Evolutionary conservation across 768 basidiomycete genomes (phyloP), one percentile per base, ranked within the genome.

Genomic region (Mycena vulgaris): DNA sequence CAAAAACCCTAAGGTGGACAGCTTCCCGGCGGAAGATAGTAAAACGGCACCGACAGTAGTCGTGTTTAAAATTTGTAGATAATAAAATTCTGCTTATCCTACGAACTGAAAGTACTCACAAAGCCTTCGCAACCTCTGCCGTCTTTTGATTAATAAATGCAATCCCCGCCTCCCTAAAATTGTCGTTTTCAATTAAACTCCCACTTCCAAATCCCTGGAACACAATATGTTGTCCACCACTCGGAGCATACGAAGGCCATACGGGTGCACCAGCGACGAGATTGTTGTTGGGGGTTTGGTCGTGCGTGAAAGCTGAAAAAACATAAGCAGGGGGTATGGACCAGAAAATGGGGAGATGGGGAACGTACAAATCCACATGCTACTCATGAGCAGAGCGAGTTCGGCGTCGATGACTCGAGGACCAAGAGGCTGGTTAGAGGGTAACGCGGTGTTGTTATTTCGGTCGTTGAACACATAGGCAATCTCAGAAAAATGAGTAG

Each of bases 361-460:
- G 48, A 63, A 53, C 49, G 23, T 42, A 63, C 62, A 63, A 53
- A 63, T 63, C 62, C 62, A 63, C 62, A 63, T 63, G 62, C 62
- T 63, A 63, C 62, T 63, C 62, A 63, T 63, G 62, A 63, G 62
- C 37, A 63, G 49, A 52, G 62, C 62, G 37, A 63, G 62, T 63
- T 63, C 51, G 62, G 62, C 37, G 62, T 63, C 62, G 62, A 63
- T 63, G 49, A 31, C 48, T 63, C 62, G 62, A 63, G 62, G 62
- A 52, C 62, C 62, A 63, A 63, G 62, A 63, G 62, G 62, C 62
- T 63, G 62, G 62, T 63, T 63, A 63, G 62, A 63, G 62, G 62
- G 62, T 63, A 63, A 42, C 28, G 62, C 49, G 35, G 62, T 63
- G 62, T 63, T 53, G 49, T 63, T 63, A 40, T 63, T 63, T 63